Evolutionary conservation across 2,329 filamentous ascomycete genomes (phyloP), one percentile per base, ranked within the genome.

Genomic region (Rhynchosporium agropyri): DNA sequence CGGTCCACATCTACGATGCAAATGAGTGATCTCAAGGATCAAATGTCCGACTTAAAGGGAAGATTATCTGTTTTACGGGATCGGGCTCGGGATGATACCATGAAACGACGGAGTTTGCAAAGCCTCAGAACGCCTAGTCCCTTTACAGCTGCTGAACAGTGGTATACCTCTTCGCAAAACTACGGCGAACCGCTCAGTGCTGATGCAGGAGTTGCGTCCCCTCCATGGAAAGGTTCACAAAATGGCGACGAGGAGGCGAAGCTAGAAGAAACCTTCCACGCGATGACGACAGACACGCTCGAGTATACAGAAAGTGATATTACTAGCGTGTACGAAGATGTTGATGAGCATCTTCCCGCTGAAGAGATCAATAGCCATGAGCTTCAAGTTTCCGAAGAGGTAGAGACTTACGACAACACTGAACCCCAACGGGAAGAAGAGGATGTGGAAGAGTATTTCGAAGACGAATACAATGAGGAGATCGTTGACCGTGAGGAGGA

Each of bases 31-130:
- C 77, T 90, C 49, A 83, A 83, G 40, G 83, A 86, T 68, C 87
- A 90, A 74, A 87, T 90, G 83, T 83, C 85, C 59, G 86, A 86
- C 63, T 76, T 90, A 43, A 87, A 87, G 70, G 86, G 85, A 64
- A 85, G 86, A 64, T 86, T 90, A 43, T 88, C 87, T 4, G 83
- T 80, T n/a, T 74, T 91, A 43, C 85, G 86, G 70, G 82, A 87
- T 66, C 82, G 83, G 63, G 84, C 85, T 9, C 81, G 85, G 58
- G 86, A 89, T 69, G 88, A 90, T 66, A 84, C 80, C 61, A 76
- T 89, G 68, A 81, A 83, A 64, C 80, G 88, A 60, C 81, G 83
- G 58, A 89, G 86, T 73, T 74, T 87, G 56, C 83, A 87, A 67
- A 87, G 80, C 68, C 73, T 89, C 63, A 80, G 85, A 46, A 31